Percentiles rank a stretch among this genome's conserved stretches.
Evolutionary conservation across 257 asterid species (phyloP).

Genomic region (Perilla frutescens): DNA sequence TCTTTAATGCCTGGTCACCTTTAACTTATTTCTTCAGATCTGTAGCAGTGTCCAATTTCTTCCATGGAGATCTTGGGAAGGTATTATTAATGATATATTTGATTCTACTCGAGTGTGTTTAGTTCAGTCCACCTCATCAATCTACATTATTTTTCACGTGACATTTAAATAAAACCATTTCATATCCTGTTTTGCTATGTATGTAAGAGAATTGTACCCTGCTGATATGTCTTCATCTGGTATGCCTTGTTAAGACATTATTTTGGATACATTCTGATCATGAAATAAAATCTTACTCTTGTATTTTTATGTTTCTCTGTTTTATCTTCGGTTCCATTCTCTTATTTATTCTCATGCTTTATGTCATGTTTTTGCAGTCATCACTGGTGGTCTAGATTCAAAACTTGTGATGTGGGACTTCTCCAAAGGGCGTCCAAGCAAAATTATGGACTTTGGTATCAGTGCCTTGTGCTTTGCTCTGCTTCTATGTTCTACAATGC

Average conservation of each 20-base stretch:
- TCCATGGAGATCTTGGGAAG: slow-evolving; percentile 99
- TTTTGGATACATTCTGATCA: slow-evolving; percentile 5
- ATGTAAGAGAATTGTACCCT: background rate
- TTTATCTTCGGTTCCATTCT: background rate
- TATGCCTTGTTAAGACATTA: background rate
- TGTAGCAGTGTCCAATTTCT: slow-evolving; percentile 91
- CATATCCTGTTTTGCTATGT: background rate
- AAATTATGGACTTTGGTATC: slow-evolving; percentile 81
- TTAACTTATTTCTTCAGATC: slow-evolving; percentile 58
- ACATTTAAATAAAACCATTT: background rate
- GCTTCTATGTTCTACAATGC: background rate
- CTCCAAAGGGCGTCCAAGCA: slow-evolving; percentile 83
- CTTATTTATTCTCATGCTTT: slow-evolving; percentile 1
- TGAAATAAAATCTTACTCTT: background rate
- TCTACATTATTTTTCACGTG: background rate
- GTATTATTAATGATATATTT: slow-evolving; percentile 43
- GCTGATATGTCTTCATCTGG: slow-evolving; percentile 5
- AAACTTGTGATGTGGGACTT: slow-evolving; percentile 93
- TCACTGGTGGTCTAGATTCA: slow-evolving; percentile 97
- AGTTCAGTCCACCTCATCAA: slow-evolving; percentile 19
- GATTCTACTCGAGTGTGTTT: background rate
- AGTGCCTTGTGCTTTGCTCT: slow-evolving; percentile 32
- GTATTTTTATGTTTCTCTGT: slow-evolving; percentile 13
- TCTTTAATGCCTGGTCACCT: slow-evolving; percentile 20
- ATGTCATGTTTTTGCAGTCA: slow-evolving; percentile 53